Percentiles rank a stretch among this genome's conserved stretches.
These are phyloP conservation scores for Gossypium laxum DNA, from an alignment of 441 rosid species.

Conservation along the genomic window DNA sequence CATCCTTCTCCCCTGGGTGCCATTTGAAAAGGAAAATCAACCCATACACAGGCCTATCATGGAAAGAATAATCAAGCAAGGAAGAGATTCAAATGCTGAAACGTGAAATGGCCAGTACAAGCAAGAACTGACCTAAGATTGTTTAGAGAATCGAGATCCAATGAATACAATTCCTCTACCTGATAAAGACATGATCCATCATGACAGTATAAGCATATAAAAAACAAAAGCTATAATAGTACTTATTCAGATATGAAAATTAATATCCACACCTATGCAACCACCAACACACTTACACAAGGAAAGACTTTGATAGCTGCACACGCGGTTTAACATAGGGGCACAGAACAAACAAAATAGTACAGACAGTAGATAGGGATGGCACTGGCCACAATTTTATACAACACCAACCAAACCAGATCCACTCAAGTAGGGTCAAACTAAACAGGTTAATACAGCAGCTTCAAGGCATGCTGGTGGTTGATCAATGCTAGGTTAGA, in stretches of 20 bases:
- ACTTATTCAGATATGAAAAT: background rate
- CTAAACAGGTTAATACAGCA: background rate
- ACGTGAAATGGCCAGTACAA: background rate
- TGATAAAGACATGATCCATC: conserved; percentile 23
- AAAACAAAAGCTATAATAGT: background rate
- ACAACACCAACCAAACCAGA: background rate
- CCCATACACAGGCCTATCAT: conserved; percentile 78
- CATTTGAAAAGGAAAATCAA: conserved; percentile 95
- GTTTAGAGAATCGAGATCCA: conserved; percentile 80
- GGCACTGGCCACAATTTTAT: background rate
- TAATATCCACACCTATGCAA: background rate
- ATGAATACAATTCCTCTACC: conserved; percentile 92
- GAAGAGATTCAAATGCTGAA: background rate
- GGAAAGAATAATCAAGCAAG: background rate
- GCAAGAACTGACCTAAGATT: conserved; percentile 52
- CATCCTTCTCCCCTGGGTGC: conserved; percentile 87
- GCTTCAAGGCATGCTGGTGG: background rate
- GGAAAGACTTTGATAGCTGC: background rate
- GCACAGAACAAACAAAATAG: background rate
- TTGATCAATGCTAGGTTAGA: background rate
- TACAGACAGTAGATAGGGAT: background rate
- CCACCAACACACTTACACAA: background rate
- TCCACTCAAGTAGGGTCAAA: background rate
- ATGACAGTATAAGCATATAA: background rate
- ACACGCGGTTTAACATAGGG: background rate